These are phyloP conservation scores for Ophidiomyces ophidiicola DNA, from an alignment of 2,329 filamentous ascomycete genomes.

Conservation along the genomic window DNA sequence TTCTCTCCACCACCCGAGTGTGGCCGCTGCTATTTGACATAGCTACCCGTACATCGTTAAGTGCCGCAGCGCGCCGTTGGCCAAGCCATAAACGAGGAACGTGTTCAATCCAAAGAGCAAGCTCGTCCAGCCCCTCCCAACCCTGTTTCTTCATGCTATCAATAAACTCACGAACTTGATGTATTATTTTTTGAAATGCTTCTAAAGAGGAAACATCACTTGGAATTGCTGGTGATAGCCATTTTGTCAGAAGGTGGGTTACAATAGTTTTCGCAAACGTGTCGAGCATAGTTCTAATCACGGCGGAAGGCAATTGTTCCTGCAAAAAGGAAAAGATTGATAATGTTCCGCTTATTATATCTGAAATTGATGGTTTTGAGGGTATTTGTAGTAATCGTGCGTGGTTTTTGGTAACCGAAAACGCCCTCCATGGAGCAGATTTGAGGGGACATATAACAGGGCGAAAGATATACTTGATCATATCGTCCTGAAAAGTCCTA, in stretches of 20 bases:
- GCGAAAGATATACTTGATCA: constrained; percentile 24
- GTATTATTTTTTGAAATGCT: constrained; percentile 59
- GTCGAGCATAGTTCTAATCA: constrained; percentile 47
- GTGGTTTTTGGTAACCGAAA: constrained; percentile 22
- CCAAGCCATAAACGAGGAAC: constrained; percentile 75
- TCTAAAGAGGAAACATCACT: constrained; percentile 58
- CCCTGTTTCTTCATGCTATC: constrained; percentile 47
- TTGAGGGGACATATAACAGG: constrained; percentile 23
- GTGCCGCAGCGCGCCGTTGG: constrained; percentile 65
- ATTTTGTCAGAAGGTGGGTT: constrained; percentile 55
- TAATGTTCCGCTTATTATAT: constrained; percentile 35
- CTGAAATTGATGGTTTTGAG: constrained; percentile 21
- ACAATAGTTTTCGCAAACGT: constrained; percentile 59
- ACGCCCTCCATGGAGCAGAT: constrained; percentile 19
- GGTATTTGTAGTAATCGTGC: constrained; percentile 21
- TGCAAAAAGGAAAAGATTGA: constrained; percentile 41
- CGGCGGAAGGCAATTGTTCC: constrained; percentile 37
- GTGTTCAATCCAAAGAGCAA: constrained; percentile 69
- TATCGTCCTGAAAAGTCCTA: constrained; percentile 25
- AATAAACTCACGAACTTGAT: constrained; percentile 53
- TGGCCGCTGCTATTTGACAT: constrained; percentile 55
- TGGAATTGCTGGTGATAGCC: constrained; percentile 68
- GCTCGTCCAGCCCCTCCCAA: constrained; percentile 49
- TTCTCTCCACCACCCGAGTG: constrained; percentile 61
- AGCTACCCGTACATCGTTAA: constrained; percentile 60